Percentiles rank a stretch among this genome's conserved stretches.
These are phyloP conservation scores for Botrytis fabae DNA, from an alignment of 2,329 filamentous ascomycete genomes.

Conservation along the genomic window DNA sequence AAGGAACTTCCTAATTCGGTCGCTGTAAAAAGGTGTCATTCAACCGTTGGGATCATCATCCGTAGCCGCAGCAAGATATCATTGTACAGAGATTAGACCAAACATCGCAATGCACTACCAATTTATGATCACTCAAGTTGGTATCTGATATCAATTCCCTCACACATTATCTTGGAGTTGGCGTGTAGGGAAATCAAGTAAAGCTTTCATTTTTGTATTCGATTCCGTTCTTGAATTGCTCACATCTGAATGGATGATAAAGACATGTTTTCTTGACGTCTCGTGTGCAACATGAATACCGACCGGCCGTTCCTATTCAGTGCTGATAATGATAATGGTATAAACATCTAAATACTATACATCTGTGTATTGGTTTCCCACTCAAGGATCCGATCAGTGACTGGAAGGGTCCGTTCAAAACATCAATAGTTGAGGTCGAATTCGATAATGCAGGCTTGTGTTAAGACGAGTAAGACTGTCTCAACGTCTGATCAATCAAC, in stretches of 20 bases:
- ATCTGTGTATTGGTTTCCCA: not conserved
- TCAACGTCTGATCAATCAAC: not conserved
- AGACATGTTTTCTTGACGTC: not conserved
- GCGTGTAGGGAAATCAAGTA: not conserved
- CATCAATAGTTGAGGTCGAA: not conserved
- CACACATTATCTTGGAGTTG: not conserved
- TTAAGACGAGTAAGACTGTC: not conserved
- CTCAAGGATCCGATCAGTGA: not conserved
- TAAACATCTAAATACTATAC: not conserved
- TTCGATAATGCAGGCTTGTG: no score
- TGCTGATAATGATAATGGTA: not conserved
- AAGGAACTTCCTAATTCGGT: conserved; percentile 17
- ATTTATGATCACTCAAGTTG: not conserved
- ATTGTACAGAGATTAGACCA: not conserved
- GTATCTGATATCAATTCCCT: not conserved
- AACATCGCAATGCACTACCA: not conserved
- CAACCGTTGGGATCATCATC: not conserved
- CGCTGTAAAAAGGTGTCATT: not conserved
- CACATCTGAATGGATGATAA: not conserved
- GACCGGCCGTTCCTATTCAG: no score
- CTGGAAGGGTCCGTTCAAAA: not conserved
- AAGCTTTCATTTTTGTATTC: not conserved
- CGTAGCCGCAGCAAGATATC: not conserved
- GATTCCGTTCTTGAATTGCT: not conserved
- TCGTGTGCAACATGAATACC: not conserved